Percentiles rank a stretch among this genome's conserved stretches.
Conservation (phyloP, 306 rosid species). For the Gillenia trifoliata region DNA sequence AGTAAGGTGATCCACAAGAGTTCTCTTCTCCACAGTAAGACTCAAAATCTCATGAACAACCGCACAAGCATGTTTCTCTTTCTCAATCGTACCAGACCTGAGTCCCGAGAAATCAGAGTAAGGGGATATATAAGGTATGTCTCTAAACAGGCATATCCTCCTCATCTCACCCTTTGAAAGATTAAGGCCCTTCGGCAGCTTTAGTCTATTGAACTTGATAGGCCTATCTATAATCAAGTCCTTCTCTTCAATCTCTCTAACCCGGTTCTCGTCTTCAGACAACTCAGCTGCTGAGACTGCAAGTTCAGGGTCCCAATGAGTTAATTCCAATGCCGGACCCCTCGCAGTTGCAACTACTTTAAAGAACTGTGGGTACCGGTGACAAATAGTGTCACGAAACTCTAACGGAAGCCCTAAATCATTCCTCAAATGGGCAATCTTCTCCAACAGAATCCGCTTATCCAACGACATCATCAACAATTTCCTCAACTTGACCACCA, state of each 20-base stretch:
- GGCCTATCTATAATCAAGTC: constrained; percentile 80
- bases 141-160: constrained; percentile 67
- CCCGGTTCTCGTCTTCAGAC: constrained; percentile 60
- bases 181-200: constrained; percentile 76
- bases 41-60: constrained; percentile 87
- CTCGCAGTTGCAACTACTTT: constrained; percentile 65
- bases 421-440: constrained; percentile 60
- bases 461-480: constrained; percentile 78
- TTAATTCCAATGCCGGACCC: constrained; percentile 80
- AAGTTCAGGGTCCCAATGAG: constrained; percentile 90
- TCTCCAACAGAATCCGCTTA: constrained; percentile 71
- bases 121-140: constrained; percentile 72
- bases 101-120: constrained; percentile 74
- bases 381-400: constrained; percentile 82
- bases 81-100: constrained; percentile 51
- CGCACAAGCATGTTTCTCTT: constrained; percentile 87
- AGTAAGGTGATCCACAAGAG: constrained; percentile 78
- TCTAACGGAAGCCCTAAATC: constrained; percentile 78
- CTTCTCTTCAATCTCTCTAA: constrained; percentile 59
- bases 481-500: constrained; percentile 70
- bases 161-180: constrained; percentile 80
- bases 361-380: constrained; percentile 72
- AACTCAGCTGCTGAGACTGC: constrained; percentile 87
- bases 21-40: constrained; percentile 77
- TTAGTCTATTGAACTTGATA: constrained; percentile 56